Evolutionary conservation across 306 rosid species (phyloP), one percentile per base, ranked within the genome.

Genomic region (Alnus glutinosa): DNA sequence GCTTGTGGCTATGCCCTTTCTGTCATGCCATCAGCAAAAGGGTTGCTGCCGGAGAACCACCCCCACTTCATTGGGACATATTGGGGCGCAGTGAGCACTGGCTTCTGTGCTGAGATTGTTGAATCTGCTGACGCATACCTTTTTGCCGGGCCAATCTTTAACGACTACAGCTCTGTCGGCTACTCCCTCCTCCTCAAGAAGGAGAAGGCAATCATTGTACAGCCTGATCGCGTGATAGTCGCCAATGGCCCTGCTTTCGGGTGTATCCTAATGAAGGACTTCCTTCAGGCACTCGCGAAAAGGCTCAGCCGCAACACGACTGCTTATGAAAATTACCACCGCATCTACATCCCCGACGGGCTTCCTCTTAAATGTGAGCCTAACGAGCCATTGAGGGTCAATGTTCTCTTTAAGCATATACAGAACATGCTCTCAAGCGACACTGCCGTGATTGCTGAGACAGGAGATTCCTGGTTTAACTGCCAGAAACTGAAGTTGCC

Each of bases 391-490:
- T 54, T 88, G 61, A 81, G 85, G 54, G 91, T 87, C 12, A 87
- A 85, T 58, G 12, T 87, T 80, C 71, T 83, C 18, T 87, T 85
- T 51, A 81, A 85, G 44, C 87, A 88, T 34, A 76, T 85, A 23
- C 89, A 88, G 83, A 80, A 85, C 10, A 83, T 88, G 85, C 78
- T 85, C 28, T 83, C 91, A 11, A 51, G 69, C 50, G 84, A 83
- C 5, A 75, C 84, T 1, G 84, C 84, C 37, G 89, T 85, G 42
- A 85, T 85, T 69, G 84, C 84, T 19, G 88, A 85, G 84, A 85
- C 88, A 1, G 87, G 89, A 37, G 89, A 87, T 74, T 87, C 87
- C 39, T 87, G 90, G 90, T 87, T 87, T 44, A 87, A 85, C 59
- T 85, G 87, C 79, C 83, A 66, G 78, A 87, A 85, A 66, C 78